Evolutionary conservation across 331 rosid species (phyloP).

Genomic region (Acacia pycnantha): DNA sequence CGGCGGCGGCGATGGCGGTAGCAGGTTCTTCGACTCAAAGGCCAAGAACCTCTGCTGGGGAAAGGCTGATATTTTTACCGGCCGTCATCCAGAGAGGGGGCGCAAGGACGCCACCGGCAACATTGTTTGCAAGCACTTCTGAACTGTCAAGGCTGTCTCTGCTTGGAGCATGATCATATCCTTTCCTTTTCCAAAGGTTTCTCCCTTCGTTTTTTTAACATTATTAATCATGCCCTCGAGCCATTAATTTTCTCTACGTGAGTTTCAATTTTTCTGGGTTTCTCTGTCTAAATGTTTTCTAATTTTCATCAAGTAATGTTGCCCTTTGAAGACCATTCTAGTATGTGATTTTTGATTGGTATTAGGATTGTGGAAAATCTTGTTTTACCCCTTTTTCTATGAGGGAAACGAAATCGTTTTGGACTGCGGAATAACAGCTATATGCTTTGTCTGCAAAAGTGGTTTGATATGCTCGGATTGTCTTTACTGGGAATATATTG

Average conservation of each 20-base stretch:
- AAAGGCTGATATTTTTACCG: too few relatives aligned
- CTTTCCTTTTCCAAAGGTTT: slow-evolving; percentile 83
- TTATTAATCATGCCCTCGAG: neutral
- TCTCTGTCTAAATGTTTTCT: neutral
- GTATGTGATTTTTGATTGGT: neutral
- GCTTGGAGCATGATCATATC: slow-evolving; percentile 91
- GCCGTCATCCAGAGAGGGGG: too few relatives aligned
- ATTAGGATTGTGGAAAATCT: neutral
- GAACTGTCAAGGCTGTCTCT: slow-evolving; percentile 90
- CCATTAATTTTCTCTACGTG: neutral
- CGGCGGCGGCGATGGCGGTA: too few relatives aligned
- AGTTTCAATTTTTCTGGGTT: neutral
- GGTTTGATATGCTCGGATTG: slow-evolving; percentile 61
- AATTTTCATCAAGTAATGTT: neutral
- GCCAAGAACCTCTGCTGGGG: too few relatives aligned
- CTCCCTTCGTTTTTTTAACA: neutral
- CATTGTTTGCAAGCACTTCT: slow-evolving; percentile 92
- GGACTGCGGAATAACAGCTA: neutral
- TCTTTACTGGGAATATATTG: too few relatives aligned
- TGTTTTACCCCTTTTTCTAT: too few relatives aligned
- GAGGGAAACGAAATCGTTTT: neutral
- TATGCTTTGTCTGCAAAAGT: slow-evolving; percentile 56
- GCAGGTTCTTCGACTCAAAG: too few relatives aligned
- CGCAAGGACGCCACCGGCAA: too few relatives aligned
- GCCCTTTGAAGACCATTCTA: neutral